Percentiles rank a stretch among this genome's conserved stretches.
Conservation (phyloP, 345 rosid genomes). For the Hypericum androsaemum region DNA sequence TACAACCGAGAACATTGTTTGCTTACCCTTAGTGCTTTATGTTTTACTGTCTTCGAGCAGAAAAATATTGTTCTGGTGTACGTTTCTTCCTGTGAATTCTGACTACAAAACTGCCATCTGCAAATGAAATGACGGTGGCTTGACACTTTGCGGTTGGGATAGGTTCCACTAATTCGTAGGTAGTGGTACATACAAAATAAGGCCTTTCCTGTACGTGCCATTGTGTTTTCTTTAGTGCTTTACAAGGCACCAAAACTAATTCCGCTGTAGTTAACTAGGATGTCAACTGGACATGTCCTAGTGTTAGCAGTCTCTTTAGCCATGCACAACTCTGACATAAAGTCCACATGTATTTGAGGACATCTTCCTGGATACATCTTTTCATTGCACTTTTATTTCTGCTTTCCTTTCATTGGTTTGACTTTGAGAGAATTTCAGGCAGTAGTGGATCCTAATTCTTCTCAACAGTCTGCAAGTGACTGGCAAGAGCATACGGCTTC, state of each 20-base stretch:
- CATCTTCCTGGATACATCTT: background rate
- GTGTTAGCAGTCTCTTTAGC: background rate
- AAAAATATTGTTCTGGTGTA: too few relatives aligned
- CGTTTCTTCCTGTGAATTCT: too few relatives aligned
- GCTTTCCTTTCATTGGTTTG: constrained; percentile 1
- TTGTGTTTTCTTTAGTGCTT: too few relatives aligned
- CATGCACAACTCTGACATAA: background rate
- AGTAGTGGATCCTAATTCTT: constrained; percentile 23
- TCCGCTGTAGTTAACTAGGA: too few relatives aligned
- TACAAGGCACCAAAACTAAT: too few relatives aligned
- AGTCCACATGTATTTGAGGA: background rate
- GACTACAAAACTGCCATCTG: too few relatives aligned
- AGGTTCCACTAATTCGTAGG: too few relatives aligned
- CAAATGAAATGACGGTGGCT: too few relatives aligned
- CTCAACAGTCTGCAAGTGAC: constrained; percentile 57
- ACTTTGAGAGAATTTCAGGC: constrained; percentile 21
- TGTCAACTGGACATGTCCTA: too few relatives aligned
- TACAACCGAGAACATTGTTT: background rate
- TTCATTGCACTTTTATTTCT: background rate
- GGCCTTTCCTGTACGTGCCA: too few relatives aligned
- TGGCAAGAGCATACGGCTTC: constrained; percentile 93
- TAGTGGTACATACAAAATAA: too few relatives aligned
- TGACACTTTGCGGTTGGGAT: too few relatives aligned
- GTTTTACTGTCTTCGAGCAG: background rate
- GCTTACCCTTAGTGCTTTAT: background rate